phyloP scores from a whole-genome alignment of 176 grass and related monocot genomes.

The Oryza meridionalis region DNA sequence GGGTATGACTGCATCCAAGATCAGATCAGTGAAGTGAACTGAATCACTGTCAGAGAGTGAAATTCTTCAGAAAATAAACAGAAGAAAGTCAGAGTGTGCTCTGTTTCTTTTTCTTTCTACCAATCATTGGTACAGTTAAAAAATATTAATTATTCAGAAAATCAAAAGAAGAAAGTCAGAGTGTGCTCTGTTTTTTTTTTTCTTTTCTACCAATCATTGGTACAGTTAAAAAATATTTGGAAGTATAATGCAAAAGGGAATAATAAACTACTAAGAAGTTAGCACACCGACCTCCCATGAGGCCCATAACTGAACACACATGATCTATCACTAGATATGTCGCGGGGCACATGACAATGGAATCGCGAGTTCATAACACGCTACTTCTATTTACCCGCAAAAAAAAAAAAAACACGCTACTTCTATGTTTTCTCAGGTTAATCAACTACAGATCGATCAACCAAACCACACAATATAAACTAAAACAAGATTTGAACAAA shows the following conservation, averaged over 20 bases:
- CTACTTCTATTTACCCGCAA: not conserved
- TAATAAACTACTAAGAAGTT: not conserved
- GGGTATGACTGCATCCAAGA: constrained; percentile 61
- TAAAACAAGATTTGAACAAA: not conserved
- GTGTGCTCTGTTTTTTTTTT: not conserved
- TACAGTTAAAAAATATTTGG: not conserved
- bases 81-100: not conserved
- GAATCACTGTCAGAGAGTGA: not conserved
- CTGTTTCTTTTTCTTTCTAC: not conserved
- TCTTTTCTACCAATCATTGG: not conserved
- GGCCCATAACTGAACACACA: constrained; percentile 43
- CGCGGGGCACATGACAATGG: constrained; percentile 16
- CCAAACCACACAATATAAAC: not conserved
- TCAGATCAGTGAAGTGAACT: constrained; percentile 9
- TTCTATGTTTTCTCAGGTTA: constrained; percentile 35
- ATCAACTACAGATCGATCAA: constrained; percentile 12
- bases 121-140: not conserved
- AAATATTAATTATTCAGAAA: too few species aligned
- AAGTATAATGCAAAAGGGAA: not conserved
- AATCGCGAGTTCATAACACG: not conserved
- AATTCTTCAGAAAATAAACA: not conserved
- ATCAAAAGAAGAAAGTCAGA: not conserved
- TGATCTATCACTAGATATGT: constrained; percentile 37
- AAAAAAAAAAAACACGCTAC: too few species aligned
- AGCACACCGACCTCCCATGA: not conserved